phyloP scores from a whole-genome alignment of 441 rosid species.

The Syzygium malaccense region DNA sequence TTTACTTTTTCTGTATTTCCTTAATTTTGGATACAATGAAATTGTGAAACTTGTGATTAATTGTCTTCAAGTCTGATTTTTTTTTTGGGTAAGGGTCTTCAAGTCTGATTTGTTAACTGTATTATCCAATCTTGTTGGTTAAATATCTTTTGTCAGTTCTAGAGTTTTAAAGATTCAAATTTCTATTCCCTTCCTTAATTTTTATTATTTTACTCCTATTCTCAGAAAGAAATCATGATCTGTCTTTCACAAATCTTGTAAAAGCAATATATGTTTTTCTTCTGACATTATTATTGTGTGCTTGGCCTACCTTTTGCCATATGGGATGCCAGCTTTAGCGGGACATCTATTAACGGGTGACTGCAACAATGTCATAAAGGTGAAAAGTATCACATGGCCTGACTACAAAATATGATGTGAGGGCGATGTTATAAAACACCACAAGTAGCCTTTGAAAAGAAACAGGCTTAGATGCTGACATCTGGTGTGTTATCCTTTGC shows the following conservation, averaged over 20 bases:
- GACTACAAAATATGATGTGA: neutral
- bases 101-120: neutral
- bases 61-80: neutral
- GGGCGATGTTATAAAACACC: neutral
- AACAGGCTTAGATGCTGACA: neutral
- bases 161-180: neutral
- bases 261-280: neutral
- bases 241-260: neutral
- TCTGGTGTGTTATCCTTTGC: neutral
- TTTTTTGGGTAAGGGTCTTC: neutral
- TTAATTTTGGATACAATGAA: neutral
- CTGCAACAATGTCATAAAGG: neutral
- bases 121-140: neutral
- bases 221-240: neutral
- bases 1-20: neutral
- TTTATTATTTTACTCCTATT: neutral
- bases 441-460: neutral
- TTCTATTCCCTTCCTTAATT: neutral
- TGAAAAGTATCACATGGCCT: neutral
- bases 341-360: neutral
- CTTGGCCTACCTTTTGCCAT: neutral
- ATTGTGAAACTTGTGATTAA: neutral
- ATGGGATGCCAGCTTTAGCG: neutral
- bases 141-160: neutral
- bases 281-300: neutral